Conservation (phyloP, 2,329 filamentous ascomycete species). For the Talaromyces sp. region DNA sequence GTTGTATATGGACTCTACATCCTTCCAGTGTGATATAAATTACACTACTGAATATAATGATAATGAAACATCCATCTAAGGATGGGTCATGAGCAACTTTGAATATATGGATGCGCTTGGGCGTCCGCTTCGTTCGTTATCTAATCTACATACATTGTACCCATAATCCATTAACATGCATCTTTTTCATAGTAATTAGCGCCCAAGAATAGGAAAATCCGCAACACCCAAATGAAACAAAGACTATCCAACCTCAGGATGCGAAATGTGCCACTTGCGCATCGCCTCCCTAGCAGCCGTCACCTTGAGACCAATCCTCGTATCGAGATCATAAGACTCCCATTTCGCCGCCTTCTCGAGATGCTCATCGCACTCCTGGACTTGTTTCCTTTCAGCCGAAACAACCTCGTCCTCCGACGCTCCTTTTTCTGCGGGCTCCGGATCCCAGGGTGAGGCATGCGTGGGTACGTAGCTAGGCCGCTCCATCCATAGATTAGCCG, state of each 20-base stretch:
- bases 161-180: background rate
- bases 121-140: background rate
- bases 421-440: constrained; percentile 17
- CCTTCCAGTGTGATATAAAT: background rate
- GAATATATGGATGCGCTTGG: background rate
- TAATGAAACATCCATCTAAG: background rate
- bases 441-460: constrained; percentile 22
- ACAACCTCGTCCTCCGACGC: constrained; percentile 25
- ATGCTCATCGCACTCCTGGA: constrained; percentile 54
- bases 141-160: background rate
- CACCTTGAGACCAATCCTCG: constrained; percentile 51
- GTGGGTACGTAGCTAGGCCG: constrained; percentile 39
- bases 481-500: constrained; percentile 74
- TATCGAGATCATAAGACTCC: constrained; percentile 62
- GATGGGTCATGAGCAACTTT: too few relatives aligned
- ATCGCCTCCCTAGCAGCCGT: constrained; percentile 46
- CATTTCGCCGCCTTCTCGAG: constrained; percentile 57
- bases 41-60: background rate
- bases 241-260: constrained; percentile 19
- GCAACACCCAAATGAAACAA: background rate
- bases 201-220: background rate
- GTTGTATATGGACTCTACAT: background rate
- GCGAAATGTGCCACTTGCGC: constrained; percentile 39
- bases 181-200: background rate
- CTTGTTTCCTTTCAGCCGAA: constrained; percentile 35